Percentiles rank a stretch among this genome's conserved stretches.
Evolutionary conservation across 345 rosid genomes (phyloP).

Genomic region (Geranium brycei): DNA sequence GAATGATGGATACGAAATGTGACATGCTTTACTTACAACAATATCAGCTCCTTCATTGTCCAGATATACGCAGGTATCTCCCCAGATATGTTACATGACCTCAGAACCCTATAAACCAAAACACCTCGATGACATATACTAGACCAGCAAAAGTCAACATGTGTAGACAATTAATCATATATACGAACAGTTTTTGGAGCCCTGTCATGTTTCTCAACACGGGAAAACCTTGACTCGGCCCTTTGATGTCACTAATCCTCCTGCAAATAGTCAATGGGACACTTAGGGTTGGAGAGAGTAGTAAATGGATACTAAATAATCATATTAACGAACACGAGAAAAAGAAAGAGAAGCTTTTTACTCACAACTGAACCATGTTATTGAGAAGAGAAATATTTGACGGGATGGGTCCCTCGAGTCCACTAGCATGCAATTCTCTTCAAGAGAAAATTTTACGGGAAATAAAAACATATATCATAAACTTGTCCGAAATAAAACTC

Average conservation of each 20-base stretch:
- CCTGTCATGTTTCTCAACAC: conserved; percentile 15
- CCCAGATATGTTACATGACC: not conserved
- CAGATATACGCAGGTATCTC: not conserved
- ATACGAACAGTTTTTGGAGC: conserved; percentile 29
- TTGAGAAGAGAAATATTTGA: conserved; percentile 24
- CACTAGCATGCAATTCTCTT: conserved; percentile 52
- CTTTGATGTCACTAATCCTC: conserved; percentile 44
- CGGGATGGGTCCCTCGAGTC: conserved; percentile 49
- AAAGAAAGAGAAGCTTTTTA: conserved; percentile 13
- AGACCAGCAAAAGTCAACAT: conserved; percentile 1
- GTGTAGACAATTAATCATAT: conserved; percentile 1
- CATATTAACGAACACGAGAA: not conserved
- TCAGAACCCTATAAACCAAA: not conserved
- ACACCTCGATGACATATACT: conserved; percentile 5
- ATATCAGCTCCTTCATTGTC: not conserved
- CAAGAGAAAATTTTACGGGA: conserved; percentile 5
- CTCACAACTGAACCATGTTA: conserved; percentile 32
- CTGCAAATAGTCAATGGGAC: conserved; percentile 15
- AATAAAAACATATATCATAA: not conserved
- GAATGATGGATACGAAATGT: not conserved
- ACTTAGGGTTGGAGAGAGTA: not conserved
- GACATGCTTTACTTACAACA: conserved; percentile 2
- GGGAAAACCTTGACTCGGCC: conserved; percentile 39
- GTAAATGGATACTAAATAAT: conserved; percentile 6
- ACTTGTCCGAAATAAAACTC: not conserved